Percentiles rank a stretch among this genome's conserved stretches.
Evolutionary conservation across 192 early-diverging fungal species (phyloP).

Genomic region (Backusella mclennaniae): DNA sequence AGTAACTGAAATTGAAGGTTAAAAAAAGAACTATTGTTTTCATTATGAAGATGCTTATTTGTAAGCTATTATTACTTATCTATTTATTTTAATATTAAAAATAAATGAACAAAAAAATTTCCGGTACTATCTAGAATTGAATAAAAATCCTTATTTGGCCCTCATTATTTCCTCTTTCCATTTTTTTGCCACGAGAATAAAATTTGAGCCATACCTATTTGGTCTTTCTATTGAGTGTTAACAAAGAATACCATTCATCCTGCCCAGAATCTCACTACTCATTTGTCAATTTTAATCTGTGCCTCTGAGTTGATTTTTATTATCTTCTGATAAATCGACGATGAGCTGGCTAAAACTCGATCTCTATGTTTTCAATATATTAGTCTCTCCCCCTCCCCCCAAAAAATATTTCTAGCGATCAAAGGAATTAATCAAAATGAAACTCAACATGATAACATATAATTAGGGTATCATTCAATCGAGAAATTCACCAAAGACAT

Average conservation of each 20-base stretch:
- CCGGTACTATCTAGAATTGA: neutral
- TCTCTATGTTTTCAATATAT: neutral
- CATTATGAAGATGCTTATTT: neutral
- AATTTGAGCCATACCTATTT: neutral
- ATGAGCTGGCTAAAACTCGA: neutral
- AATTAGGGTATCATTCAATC: neutral
- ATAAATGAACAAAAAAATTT: neutral
- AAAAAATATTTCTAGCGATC: neutral
- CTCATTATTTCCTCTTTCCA: neutral
- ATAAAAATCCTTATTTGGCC: neutral
- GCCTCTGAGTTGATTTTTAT: neutral
- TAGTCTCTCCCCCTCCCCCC: neutral
- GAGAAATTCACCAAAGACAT: neutral
- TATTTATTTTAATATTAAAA: neutral
- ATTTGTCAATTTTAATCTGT: neutral
- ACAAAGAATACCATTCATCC: neutral
- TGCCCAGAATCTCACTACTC: neutral
- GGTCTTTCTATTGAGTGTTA: neutral
- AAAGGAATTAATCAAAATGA: neutral
- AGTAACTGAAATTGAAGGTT: neutral
- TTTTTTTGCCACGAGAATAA: neutral
- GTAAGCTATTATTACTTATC: neutral
- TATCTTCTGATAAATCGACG: neutral
- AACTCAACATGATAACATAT: neutral
- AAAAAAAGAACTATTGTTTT: neutral